phyloP scores from a whole-genome alignment of 139 green algal species.

The Nannochloris sp. region DNA sequence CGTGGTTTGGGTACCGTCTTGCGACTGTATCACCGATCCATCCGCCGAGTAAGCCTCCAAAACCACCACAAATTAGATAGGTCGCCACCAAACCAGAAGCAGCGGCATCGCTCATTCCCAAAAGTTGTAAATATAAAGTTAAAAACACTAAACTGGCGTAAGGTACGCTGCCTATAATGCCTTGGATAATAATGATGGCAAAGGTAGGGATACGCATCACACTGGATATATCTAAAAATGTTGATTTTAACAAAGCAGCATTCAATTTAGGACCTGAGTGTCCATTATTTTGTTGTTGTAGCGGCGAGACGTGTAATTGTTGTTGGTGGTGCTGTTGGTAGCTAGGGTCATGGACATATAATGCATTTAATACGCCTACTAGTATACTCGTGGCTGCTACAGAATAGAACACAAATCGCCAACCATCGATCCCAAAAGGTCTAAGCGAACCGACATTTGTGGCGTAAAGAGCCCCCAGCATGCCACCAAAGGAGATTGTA shows the following conservation, averaged over 20 bases:
- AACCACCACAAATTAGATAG: constrained; percentile 24
- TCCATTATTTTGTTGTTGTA: too few species aligned
- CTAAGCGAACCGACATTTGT: constrained; percentile 49
- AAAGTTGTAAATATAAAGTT: constrained; percentile 41
- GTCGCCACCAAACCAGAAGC: constrained; percentile 42
- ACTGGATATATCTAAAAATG: constrained; percentile 8
- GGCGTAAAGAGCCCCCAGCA: constrained; percentile 52
- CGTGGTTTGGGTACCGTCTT: constrained; percentile 36
- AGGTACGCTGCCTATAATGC: constrained; percentile 32
- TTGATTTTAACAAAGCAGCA: background rate
- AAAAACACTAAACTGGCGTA: constrained; percentile 34
- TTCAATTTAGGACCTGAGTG: background rate
- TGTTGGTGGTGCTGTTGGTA: background rate
- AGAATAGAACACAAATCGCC: constrained; percentile 53
- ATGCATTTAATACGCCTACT: constrained; percentile 25
- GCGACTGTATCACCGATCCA: constrained; percentile 55
- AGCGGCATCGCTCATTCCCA: constrained; percentile 53
- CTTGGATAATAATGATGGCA: constrained; percentile 35
- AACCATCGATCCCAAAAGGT: constrained; percentile 48
- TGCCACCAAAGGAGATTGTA: constrained; percentile 39
- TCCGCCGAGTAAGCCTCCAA: constrained; percentile 56
- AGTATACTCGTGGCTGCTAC: constrained; percentile 39
- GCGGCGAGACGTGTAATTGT: background rate
- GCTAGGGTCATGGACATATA: constrained; percentile 19
- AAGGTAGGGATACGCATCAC: constrained; percentile 45